Conservation (phyloP, 768 basidiomycete species). For the Russula vinacea region DNA sequence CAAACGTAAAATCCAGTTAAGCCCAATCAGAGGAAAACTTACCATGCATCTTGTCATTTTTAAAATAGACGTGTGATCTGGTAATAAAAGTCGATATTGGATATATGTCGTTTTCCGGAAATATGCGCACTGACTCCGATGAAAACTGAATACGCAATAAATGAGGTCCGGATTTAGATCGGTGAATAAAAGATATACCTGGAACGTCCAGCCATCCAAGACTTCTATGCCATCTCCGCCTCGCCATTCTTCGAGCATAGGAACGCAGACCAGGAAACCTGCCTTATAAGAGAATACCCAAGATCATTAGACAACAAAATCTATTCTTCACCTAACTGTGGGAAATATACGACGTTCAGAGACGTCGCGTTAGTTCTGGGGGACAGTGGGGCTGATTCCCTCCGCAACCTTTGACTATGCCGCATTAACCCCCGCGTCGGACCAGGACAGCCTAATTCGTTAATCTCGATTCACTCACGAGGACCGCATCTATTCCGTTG, state of each 20-base stretch:
- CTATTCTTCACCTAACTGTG: conserved; percentile 75
- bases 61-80: conserved; percentile 82
- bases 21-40: conserved; percentile 22
- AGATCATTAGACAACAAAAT: conserved; percentile 5
- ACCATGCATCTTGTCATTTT: conserved; percentile 85
- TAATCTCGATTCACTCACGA: conserved; percentile 48
- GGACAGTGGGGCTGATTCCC: conserved; percentile 59
- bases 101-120: neutral
- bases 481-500: conserved; percentile 74
- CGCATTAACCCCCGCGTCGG: conserved; percentile 17
- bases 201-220: conserved; percentile 77
- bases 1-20: conserved; percentile 9
- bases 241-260: conserved; percentile 70
- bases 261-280: conserved; percentile 81
- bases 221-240: conserved; percentile 53
- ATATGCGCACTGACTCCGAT: conserved; percentile 56
- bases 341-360: conserved; percentile 89
- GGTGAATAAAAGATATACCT: conserved; percentile 43
- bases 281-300: conserved; percentile 19
- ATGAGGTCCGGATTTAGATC: conserved; percentile 8
- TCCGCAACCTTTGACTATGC: conserved; percentile 71
- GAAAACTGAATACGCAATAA: conserved; percentile 54
- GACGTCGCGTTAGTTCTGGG: conserved; percentile 59
- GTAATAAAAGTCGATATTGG: neutral
- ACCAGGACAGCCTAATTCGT: neutral